Evolutionary conservation across 352 stramenopile species (phyloP), one percentile per base, ranked within the genome.

Genomic region (Pythium diclinum): DNA sequence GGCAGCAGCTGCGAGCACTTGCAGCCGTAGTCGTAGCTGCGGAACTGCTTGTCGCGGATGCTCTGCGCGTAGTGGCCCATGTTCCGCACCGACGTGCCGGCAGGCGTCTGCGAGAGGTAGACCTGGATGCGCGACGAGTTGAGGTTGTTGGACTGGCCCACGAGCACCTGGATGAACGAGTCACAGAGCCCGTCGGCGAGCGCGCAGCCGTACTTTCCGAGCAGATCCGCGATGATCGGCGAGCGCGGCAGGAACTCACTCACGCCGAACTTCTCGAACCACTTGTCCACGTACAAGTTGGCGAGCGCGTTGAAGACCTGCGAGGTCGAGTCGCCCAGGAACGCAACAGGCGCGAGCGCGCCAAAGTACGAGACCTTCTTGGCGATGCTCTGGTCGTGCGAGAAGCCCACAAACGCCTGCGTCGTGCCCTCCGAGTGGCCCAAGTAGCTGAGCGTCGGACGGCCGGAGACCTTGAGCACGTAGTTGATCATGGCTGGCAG

Each of bases 301-400:
- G 77, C 75, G 62, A 85, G 63, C 21, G 74, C 69, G 23, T 67
- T 56, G 46, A 87, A 85, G 10, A 83, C 48, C 0, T 69, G 73
- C 3, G 78, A 83, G 1, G 49, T 76, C 21, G 74, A 74, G 57
- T 72, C 57, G 6, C 74, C 74, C 6, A 85, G 13, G 54, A 78
- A 82, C 8, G 76, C 68, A 8, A 85, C 76, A 1, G 78, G 78
- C 0, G 76, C 74, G 10, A 87, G 69, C n/a, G 78, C 78, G 9
- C 75, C 78, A 33, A 87, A 85, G 66, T 83, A 85, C 36, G 76
- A 79, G 6, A 87, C 75, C 36, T 73, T 74, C 68, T 82, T 83
- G 32, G 76, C 78, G 25, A 87, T 51, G 1, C 77, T 65, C 59
- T 87, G 75, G 68, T 84, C 56, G 13, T 72, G 54, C 0, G 73